A percentile compares a stretch with the other conserved stretches of the same genome.
These are phyloP conservation scores for Citrullus mucosospermus DNA, from an alignment of 306 rosid species.

Conservation along the genomic window DNA sequence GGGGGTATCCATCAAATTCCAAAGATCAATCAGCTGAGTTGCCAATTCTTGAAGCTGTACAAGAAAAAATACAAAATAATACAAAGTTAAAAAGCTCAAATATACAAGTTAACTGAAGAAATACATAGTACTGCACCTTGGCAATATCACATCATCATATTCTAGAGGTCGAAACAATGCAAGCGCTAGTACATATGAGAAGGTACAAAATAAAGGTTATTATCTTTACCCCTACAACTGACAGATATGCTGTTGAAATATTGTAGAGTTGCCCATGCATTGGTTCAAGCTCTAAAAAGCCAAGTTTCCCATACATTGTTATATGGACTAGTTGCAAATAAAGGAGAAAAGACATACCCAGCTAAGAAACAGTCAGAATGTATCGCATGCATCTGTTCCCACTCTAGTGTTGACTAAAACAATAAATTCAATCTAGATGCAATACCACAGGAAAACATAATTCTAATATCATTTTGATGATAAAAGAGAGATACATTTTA, in stretches of 20 bases:
- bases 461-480: neutral
- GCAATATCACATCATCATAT: neutral
- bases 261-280: neutral
- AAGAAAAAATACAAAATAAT: neutral
- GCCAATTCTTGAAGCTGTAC: slow-evolving; percentile 93
- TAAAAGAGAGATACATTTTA: neutral
- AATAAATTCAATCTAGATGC: neutral
- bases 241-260: neutral
- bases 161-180: neutral
- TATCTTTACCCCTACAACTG: neutral
- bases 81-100: neutral
- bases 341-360: neutral
- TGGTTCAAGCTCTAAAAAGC: neutral
- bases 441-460: neutral
- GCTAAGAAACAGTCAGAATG: neutral
- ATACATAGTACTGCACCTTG: neutral
- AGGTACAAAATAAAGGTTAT: neutral
- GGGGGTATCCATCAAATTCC: slow-evolving; percentile 99
- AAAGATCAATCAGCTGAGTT: slow-evolving; percentile 70
- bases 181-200: neutral
- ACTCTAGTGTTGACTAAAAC: neutral
- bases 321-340: neutral
- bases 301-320: neutral
- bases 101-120: neutral
- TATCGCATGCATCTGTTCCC: neutral